These are phyloP conservation scores for Acanthamoeba castellanii DNA, from an alignment of 208 protist species.

Conservation along the genomic window DNA sequence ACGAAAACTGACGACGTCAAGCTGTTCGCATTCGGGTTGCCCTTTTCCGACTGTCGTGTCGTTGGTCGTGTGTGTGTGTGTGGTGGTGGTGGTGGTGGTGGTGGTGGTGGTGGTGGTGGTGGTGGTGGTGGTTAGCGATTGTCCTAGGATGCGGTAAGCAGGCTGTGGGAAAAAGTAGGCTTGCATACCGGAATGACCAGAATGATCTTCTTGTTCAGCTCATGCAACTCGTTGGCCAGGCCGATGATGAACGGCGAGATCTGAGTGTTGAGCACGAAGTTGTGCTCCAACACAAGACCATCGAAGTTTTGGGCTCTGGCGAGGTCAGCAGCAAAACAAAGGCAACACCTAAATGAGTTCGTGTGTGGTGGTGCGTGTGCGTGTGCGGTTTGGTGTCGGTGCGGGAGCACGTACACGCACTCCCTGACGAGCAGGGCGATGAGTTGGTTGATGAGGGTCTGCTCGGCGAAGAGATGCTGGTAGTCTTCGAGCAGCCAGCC, in stretches of 20 bases:
- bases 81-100: too few species aligned
- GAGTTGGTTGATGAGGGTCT: slow-evolving; percentile 34
- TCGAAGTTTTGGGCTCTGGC: slow-evolving; percentile 44
- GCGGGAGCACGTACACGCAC: slow-evolving; percentile 25
- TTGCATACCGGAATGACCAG: slow-evolving; percentile 42
- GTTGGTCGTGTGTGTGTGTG: too few species aligned
- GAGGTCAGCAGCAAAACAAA: background rate
- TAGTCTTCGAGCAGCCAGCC: slow-evolving; percentile 68
- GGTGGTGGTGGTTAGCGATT: background rate
- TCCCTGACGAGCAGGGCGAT: slow-evolving; percentile 33
- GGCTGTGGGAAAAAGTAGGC: background rate
- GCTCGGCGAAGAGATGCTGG: background rate
- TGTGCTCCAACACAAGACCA: slow-evolving; percentile 66
- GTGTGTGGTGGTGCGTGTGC: background rate
- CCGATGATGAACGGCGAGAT: slow-evolving; percentile 49
- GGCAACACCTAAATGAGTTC: background rate
- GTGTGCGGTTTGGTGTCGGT: background rate
- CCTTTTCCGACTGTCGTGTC: slow-evolving; percentile 22
- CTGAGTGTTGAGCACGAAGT: slow-evolving; percentile 52
- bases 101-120: too few species aligned
- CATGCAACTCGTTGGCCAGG: slow-evolving; percentile 63
- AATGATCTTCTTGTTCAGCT: slow-evolving; percentile 67
- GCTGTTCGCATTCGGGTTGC: background rate
- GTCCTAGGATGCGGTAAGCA: background rate
- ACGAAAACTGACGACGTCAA: slow-evolving; percentile 20